Base-by-base conservation (phyloP, 371 early-diverging fungal genomes). In the Amoeboaphelidium protococcarum region DNA sequence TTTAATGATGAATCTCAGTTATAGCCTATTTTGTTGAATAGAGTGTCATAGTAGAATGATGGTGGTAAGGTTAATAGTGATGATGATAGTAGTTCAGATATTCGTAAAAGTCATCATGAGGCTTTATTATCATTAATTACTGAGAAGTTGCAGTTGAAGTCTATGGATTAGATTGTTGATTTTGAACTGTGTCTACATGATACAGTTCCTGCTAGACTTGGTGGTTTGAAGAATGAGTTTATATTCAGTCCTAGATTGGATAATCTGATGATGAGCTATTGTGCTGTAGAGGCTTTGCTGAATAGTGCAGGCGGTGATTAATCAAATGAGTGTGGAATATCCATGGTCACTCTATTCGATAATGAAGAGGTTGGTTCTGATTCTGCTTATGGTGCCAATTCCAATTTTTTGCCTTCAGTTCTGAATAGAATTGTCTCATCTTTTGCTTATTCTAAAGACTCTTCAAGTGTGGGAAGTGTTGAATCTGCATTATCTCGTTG, bases 341-440 rank as follows among this genome's bases (percentile, higher is more conserved):
- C 89, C 50, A 58, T 96, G 49, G 70, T 84, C 20, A 72, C 80
- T 13, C 67, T 91, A 13, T 96, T 94, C 56, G 97, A 94, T 61
- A 87, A 92, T 62, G 97, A 96, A 64, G 97, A 96, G 55, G 73
- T 94, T 42, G 97, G 97, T n/a, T 87, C 88, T 26, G 60, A 59
- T n/a, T 79, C 88, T 22, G 88, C 89, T 2, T 76, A 85, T 52
- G 97, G 97, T 41, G 97, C 97, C 19, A 81, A 81, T 55, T 88
- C 89, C 4, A 76, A 79, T 49, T 62, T 91, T 51, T 62, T 91
- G 16, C 25, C 23, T 47, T 23, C 24, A 47, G 23, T 48, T 26
- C 24, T 27, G 37, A n/a, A 21, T 52, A 31, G 52, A 20, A 49
- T 44, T 23, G 20, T 40, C 6, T 42, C 23, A 41, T 41, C 56